Evolutionary conservation across 495 filamentous ascomycete species (phyloP).

Genomic region (Neurospora sp.): DNA sequence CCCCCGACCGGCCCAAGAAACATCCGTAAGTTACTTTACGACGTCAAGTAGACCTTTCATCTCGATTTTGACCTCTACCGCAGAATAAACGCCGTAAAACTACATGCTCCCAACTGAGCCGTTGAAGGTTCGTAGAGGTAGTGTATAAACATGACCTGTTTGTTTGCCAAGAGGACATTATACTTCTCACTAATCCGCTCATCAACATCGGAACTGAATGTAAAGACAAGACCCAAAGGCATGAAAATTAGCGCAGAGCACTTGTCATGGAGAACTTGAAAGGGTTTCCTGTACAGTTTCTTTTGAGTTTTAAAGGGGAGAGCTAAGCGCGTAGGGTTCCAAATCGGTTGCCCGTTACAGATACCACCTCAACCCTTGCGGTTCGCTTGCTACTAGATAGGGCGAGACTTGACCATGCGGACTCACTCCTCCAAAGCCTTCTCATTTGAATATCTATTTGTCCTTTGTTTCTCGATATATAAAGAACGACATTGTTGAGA

Average conservation of each 20-base stretch:
- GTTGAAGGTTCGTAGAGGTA: neutral
- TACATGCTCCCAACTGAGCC: neutral
- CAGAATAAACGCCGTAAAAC: neutral
- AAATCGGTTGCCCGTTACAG: neutral
- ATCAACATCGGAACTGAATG: neutral
- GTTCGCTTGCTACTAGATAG: neutral
- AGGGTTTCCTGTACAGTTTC: neutral
- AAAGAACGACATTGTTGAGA: neutral
- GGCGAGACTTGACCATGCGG: neutral
- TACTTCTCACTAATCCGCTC: too few relatives aligned
- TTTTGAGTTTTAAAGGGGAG: neutral
- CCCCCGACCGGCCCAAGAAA: neutral
- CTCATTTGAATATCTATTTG: neutral
- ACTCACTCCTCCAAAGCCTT: neutral
- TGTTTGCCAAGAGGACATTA: neutral
- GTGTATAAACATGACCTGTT: neutral
- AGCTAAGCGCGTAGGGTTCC: neutral
- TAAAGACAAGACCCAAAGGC: neutral
- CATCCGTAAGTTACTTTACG: neutral
- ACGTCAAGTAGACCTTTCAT: neutral
- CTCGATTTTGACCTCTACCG: neutral
- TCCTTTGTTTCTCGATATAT: neutral
- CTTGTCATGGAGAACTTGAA: neutral
- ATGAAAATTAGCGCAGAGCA: neutral
- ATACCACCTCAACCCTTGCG: neutral